These are phyloP conservation scores for Rhodamnia rubescens DNA, from an alignment of 345 rosid genomes.

Conservation along the genomic window DNA sequence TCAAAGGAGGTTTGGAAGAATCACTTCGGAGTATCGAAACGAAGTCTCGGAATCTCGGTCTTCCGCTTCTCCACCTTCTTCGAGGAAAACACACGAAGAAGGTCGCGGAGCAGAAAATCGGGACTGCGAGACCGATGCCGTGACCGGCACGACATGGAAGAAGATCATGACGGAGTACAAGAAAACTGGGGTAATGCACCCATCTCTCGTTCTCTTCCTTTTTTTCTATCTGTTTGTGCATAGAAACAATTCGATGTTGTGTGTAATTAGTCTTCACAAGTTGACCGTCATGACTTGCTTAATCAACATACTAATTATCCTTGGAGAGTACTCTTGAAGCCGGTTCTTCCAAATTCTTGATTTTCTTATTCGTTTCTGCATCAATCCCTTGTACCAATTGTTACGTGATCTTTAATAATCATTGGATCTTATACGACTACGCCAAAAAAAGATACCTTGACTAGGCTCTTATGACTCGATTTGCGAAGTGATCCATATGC, in stretches of 20 bases:
- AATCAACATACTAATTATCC: neutral
- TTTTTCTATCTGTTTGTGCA: neutral
- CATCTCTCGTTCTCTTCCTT: neutral
- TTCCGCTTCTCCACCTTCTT: neutral
- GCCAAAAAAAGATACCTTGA: too few relatives aligned
- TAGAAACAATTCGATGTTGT: too few relatives aligned
- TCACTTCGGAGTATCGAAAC: neutral
- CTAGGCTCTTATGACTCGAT: too few relatives aligned
- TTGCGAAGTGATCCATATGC: too few relatives aligned
- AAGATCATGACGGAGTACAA: neutral
- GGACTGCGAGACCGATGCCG: neutral
- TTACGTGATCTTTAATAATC: too few relatives aligned
- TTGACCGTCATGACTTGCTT: too few relatives aligned
- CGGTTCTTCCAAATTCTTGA: neutral
- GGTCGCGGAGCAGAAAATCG: neutral
- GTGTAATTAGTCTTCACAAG: too few relatives aligned
- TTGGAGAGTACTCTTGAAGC: neutral
- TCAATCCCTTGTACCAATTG: neutral
- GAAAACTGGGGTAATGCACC: neutral
- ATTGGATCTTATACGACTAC: too few relatives aligned
- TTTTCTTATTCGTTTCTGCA: neutral
- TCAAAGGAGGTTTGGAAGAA: neutral
- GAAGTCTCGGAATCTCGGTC: neutral
- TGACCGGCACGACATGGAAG: neutral
- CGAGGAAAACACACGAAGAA: neutral